Evolutionary conservation across 1,284 basidiomycete genomes (phyloP).

Genomic region (Boletus smithii): DNA sequence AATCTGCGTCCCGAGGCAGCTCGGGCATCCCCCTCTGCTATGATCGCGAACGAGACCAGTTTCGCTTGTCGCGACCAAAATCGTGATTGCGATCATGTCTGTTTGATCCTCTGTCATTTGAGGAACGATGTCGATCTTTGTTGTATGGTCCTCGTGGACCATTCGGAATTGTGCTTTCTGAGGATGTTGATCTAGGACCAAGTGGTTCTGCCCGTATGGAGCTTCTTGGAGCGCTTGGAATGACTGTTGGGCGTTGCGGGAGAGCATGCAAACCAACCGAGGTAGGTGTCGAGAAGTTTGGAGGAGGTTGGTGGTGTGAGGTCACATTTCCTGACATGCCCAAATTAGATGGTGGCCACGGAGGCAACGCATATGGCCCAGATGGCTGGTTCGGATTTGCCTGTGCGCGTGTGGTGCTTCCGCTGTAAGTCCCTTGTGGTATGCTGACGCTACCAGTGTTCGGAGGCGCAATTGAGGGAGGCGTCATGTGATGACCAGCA

Average conservation of each 20-base stretch:
- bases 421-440: conserved; percentile 4
- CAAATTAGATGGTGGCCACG: conserved; percentile 2
- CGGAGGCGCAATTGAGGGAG: background rate
- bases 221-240: conserved; percentile 3
- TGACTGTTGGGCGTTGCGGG: conserved; percentile 17
- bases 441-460: conserved; percentile 9
- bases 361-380: background rate
- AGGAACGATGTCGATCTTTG: conserved; percentile 9
- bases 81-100: conserved; percentile 11
- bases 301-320: conserved; percentile 1
- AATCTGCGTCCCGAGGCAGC: too few species aligned
- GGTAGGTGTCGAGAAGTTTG: conserved; percentile 1
- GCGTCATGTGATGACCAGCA: background rate
- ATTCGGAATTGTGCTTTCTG: conserved; percentile 13
- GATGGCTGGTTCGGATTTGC: conserved; percentile 1
- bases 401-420: background rate
- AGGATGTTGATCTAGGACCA: conserved; percentile 21
- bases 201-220: conserved; percentile 23
- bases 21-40: background rate
- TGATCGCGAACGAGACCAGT: conserved; percentile 9
- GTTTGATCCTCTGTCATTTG: conserved; percentile 18
- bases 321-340: conserved; percentile 7
- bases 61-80: conserved; percentile 6
- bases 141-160: conserved; percentile 20
- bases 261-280: conserved; percentile 8